These are phyloP conservation scores for Austroboletus niveus DNA, from an alignment of 1,284 basidiomycete species.

Conservation along the genomic window DNA sequence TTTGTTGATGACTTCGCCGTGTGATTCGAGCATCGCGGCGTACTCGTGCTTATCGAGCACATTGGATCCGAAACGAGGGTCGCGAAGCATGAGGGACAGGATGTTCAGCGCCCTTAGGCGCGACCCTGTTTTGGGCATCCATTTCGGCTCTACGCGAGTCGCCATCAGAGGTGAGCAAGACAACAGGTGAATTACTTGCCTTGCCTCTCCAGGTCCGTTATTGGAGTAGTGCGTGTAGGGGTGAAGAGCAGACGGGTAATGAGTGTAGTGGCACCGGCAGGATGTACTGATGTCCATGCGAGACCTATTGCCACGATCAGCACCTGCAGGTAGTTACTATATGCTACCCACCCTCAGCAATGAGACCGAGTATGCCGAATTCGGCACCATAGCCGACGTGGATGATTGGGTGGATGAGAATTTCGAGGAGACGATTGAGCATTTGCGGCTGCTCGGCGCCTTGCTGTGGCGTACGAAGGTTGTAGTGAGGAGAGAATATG, in stretches of 20 bases:
- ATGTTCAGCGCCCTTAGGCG: conserved; percentile 39
- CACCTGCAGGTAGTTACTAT: neutral
- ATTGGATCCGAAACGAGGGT: conserved; percentile 31
- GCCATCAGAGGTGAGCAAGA: neutral
- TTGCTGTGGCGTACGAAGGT: conserved; percentile 21
- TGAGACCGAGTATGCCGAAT: conserved; percentile 59
- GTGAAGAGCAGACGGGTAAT: conserved; percentile 32
- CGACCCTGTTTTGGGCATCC: conserved; percentile 26
- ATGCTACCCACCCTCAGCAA: conserved; percentile 53
- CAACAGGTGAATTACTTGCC: conserved; percentile 7
- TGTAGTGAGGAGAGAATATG: conserved; percentile 26
- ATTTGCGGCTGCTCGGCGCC: conserved; percentile 47
- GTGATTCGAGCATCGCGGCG: conserved; percentile 29
- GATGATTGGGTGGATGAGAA: conserved; percentile 64
- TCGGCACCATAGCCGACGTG: conserved; percentile 64
- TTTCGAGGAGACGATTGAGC: conserved; percentile 58
- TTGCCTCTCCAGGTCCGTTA: conserved; percentile 25
- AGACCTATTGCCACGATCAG: conserved; percentile 35
- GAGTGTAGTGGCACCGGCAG: conserved; percentile 28
- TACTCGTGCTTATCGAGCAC: conserved; percentile 31
- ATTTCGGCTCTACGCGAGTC: conserved; percentile 13
- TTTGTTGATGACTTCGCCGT: conserved; percentile 30
- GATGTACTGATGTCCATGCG: conserved; percentile 43
- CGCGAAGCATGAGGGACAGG: conserved; percentile 38
- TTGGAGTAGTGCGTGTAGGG: conserved; percentile 24